Evolutionary conservation across 345 rosid species (phyloP).

Genomic region (Angophora floribunda): DNA sequence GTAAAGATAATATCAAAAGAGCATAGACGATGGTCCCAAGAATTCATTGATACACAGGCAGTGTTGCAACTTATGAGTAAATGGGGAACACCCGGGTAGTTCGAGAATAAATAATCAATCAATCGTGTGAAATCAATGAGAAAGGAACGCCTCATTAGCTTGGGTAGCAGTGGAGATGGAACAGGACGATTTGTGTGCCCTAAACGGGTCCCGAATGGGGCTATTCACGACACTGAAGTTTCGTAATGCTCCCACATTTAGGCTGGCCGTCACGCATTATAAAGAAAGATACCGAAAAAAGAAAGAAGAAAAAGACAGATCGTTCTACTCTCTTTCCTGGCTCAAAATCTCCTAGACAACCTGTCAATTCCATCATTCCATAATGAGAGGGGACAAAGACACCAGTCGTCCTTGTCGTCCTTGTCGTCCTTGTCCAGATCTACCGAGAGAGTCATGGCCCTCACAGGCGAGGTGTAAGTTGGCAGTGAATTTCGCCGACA

Average conservation of each 20-base stretch:
- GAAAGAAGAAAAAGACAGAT: not conserved
- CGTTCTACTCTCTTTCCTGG: not conserved
- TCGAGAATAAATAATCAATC: not conserved
- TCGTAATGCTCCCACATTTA: not conserved
- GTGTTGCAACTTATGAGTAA: not conserved
- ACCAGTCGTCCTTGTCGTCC: not conserved
- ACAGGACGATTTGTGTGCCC: not conserved
- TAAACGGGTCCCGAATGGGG: not conserved
- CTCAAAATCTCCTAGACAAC: not conserved
- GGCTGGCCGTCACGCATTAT: not conserved
- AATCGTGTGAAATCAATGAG: not conserved
- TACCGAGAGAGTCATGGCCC: rapidly evolving
- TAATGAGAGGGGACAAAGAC: not conserved
- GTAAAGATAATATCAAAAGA: not conserved
- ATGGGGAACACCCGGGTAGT: not conserved
- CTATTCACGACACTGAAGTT: not conserved
- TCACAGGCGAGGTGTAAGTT: not conserved
- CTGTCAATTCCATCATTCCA: not conserved
- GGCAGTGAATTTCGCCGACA: too few species aligned
- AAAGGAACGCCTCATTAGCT: not conserved
- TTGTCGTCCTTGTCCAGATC: not conserved
- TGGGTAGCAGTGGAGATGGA: not conserved
- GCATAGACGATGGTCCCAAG: not conserved
- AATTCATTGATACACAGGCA: not conserved
- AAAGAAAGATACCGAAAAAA: too few species aligned